Evolutionary conservation across 352 stramenopile genomes (phyloP).

Genomic region (Globisporangium viniferum): DNA sequence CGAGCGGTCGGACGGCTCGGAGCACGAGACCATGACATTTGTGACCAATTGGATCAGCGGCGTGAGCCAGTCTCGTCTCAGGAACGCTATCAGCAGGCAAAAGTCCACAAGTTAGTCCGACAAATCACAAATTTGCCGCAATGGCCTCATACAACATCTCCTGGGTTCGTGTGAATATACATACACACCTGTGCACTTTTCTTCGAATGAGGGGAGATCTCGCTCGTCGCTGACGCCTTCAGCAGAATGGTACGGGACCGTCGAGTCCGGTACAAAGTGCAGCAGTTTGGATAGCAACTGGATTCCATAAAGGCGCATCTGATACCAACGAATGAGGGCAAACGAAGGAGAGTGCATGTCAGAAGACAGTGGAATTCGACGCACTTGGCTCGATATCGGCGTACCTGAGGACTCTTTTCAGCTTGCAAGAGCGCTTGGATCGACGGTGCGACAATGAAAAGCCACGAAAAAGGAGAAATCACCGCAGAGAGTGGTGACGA

Average conservation of each 20-base stretch:
- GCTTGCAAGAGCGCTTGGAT: conserved; percentile 39
- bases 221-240: neutral
- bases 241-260: neutral
- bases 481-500: conserved; percentile 15
- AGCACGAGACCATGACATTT: conserved; percentile 70
- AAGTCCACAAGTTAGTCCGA: neutral
- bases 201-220: conserved; percentile 3
- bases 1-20: conserved; percentile 37
- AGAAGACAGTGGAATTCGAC: neutral
- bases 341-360: neutral
- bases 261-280: neutral
- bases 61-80: conserved; percentile 47
- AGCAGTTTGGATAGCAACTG: conserved; percentile 8
- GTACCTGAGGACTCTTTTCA: conserved; percentile 27
- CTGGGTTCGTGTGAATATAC: neutral
- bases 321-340: neutral
- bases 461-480: conserved; percentile 36
- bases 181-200: conserved; percentile 6
- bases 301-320: conserved; percentile 9
- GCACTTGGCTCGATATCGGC: neutral
- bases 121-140: neutral
- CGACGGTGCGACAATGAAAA: conserved; percentile 43
- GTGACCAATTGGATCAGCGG: conserved; percentile 57
- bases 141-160: neutral
- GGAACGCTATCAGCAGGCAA: conserved; percentile 27